phyloP scores from a whole-genome alignment of 106 monocot genomes.

The Ottelia alismoides region DNA sequence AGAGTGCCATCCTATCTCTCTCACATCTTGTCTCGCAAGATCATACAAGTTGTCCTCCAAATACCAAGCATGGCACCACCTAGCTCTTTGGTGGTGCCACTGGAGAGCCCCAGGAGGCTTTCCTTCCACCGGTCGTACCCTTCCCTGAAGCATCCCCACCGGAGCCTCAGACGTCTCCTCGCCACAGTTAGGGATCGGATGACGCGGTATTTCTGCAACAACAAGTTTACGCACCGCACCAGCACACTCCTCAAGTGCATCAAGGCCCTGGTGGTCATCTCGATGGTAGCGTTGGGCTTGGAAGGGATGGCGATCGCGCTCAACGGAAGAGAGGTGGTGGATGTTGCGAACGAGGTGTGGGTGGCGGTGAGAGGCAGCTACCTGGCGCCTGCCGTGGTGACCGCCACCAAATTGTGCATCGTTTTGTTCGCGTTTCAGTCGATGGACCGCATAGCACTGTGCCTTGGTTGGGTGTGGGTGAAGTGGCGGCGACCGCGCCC shows the following conservation, averaged over 20 bases:
- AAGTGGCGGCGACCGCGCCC: conserved; percentile 40
- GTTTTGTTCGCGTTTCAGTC: conserved; percentile 45
- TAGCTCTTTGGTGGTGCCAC: too few species aligned
- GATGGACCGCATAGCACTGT: conserved; percentile 28
- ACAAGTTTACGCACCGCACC: conserved; percentile 14
- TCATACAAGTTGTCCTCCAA: too few species aligned
- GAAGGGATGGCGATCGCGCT: conserved; percentile 32
- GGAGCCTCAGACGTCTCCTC: too few species aligned
- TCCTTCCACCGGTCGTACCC: too few species aligned
- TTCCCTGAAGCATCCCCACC: too few species aligned
- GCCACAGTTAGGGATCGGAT: too few species aligned
- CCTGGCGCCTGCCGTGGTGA: conserved; percentile 22
- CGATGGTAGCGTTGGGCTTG: conserved; percentile 24
- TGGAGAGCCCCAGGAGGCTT: too few species aligned
- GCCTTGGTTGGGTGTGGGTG: conserved; percentile 55
- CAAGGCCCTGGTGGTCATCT: conserved; percentile 26
- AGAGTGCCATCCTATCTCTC: too few species aligned
- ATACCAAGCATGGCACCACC: too few species aligned
- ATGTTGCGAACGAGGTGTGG: conserved; percentile 38
- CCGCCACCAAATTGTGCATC: conserved; percentile 32
- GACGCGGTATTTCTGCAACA: too few species aligned
- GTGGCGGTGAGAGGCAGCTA: conserved; percentile 28
- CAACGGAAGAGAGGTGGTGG: conserved; percentile 41
- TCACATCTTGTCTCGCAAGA: too few species aligned
- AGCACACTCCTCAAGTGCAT: conserved; percentile 29